Conservation (phyloP, 495 filamentous ascomycete species). For the Penicillium cataractarum region DNA sequence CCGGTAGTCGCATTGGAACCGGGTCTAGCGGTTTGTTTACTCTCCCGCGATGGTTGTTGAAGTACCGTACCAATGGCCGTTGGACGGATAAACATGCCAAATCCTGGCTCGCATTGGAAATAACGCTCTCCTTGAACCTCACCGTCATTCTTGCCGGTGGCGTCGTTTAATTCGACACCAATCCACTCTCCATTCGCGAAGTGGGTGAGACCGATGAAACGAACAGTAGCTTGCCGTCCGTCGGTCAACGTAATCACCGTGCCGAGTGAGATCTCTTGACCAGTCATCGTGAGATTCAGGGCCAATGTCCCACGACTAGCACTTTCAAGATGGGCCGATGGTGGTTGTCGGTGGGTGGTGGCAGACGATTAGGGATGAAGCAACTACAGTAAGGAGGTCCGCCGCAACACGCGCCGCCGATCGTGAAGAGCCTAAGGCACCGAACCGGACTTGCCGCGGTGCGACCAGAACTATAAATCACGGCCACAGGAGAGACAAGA, state of each 20-base stretch:
- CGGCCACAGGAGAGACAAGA: background rate
- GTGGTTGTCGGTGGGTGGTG: slow-evolving; percentile 26
- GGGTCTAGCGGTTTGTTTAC: slow-evolving; percentile 38
- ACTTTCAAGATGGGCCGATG: slow-evolving; percentile 14
- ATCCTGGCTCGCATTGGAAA: slow-evolving; percentile 77
- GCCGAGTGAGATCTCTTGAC: slow-evolving; percentile 44
- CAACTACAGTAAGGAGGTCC: slow-evolving; percentile 27
- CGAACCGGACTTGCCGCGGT: background rate
- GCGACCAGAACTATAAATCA: background rate
- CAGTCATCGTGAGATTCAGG: slow-evolving; percentile 37
- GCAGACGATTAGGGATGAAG: slow-evolving; percentile 11
- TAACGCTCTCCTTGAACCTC: slow-evolving; percentile 86
- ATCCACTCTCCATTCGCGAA: slow-evolving; percentile 88
- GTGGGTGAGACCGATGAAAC: slow-evolving; percentile 76
- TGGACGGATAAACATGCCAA: slow-evolving; percentile 89
- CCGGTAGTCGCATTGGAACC: slow-evolving; percentile 31
- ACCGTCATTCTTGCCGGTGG: slow-evolving; percentile 94
- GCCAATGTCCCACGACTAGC: slow-evolving; percentile 22
- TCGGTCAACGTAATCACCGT: slow-evolving; percentile 72
- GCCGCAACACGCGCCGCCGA: slow-evolving; percentile 25
- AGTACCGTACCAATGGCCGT: slow-evolving; percentile 60
- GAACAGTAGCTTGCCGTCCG: slow-evolving; percentile 74
- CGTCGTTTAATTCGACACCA: slow-evolving; percentile 83
- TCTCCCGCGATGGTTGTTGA: slow-evolving; percentile 54
- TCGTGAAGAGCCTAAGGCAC: slow-evolving; percentile 22